A percentile compares a stretch with the other conserved stretches of the same genome.
phyloP scores from a whole-genome alignment of 331 rosid species.

The Acacia pycnantha region DNA sequence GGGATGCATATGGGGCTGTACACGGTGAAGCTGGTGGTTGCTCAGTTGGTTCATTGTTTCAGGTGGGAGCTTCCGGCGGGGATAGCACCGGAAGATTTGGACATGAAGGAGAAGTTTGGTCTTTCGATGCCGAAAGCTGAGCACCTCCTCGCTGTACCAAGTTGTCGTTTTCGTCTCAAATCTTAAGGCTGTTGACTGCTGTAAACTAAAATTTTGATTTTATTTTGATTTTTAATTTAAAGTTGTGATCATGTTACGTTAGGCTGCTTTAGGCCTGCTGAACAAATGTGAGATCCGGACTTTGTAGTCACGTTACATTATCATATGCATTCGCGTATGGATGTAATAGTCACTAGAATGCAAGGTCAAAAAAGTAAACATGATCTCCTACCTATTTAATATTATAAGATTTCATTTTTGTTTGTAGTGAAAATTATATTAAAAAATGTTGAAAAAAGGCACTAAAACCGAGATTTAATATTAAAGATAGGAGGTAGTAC shows the following conservation, averaged over 20 bases:
- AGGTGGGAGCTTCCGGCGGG: slow-evolving; percentile 4
- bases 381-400: too few relatives aligned
- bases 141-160: neutral
- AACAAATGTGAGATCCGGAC: neutral
- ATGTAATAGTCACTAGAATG: too few relatives aligned
- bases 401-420: too few relatives aligned
- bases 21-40: slow-evolving; percentile 9
- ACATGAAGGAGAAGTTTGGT: slow-evolving; percentile 2
- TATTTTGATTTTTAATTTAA: too few relatives aligned
- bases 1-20: neutral
- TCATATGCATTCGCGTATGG: too few relatives aligned
- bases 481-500: too few relatives aligned
- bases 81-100: neutral
- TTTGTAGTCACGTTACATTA: neutral
- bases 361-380: too few relatives aligned
- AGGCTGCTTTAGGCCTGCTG: neutral
- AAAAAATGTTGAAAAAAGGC: too few relatives aligned
- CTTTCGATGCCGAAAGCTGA: slow-evolving; percentile 8
- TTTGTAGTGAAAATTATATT: too few relatives aligned
- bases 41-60: slow-evolving; percentile 11
- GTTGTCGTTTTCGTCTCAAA: neutral
- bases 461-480: too few relatives aligned
- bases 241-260: neutral
- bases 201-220: neutral
- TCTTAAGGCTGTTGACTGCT: neutral